Conservation (phyloP, 2,329 filamentous ascomycete genomes). For the Lanzia echinophila region DNA sequence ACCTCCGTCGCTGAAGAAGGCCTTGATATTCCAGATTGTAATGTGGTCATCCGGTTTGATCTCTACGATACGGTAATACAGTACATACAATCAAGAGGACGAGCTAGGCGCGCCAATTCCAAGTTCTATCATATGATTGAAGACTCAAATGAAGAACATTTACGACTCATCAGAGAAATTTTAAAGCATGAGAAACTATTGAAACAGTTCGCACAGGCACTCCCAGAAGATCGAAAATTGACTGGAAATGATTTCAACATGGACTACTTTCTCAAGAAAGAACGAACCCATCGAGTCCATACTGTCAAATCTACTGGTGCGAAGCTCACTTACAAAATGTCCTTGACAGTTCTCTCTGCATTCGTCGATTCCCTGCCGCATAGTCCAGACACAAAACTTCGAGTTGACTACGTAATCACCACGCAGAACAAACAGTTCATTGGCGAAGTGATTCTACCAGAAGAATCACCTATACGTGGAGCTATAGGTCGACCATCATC, state of each 20-base stretch:
- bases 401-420: slow-evolving; percentile 56
- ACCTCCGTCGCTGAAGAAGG: slow-evolving; percentile 64
- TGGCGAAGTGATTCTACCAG: slow-evolving; percentile 75
- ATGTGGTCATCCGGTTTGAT: slow-evolving; percentile 70
- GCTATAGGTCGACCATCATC: slow-evolving; percentile 55
- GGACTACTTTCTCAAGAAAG: slow-evolving; percentile 48
- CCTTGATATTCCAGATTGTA: slow-evolving; percentile 62
- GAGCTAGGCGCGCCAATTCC: slow-evolving; percentile 72
- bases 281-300: slow-evolving; percentile 36
- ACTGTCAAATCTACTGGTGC: slow-evolving; percentile 63
- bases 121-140: slow-evolving; percentile 84
- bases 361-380: slow-evolving; percentile 65
- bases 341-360: slow-evolving; percentile 62
- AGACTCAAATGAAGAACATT: slow-evolving; percentile 55
- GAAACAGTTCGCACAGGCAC: slow-evolving; percentile 64
- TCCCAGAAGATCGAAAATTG: slow-evolving; percentile 70
- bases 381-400: slow-evolving; percentile 30
- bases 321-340: slow-evolving; percentile 70
- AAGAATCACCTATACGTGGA: slow-evolving; percentile 62
- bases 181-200: slow-evolving; percentile 56
- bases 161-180: slow-evolving; percentile 50
- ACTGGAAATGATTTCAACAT: slow-evolving; percentile 51
- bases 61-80: slow-evolving; percentile 86
- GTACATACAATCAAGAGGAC: slow-evolving; percentile 87
- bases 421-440: slow-evolving; percentile 52